These are phyloP conservation scores for Teunomyces atbi DNA, from an alignment of 805 yeast species.

Conservation along the genomic window DNA sequence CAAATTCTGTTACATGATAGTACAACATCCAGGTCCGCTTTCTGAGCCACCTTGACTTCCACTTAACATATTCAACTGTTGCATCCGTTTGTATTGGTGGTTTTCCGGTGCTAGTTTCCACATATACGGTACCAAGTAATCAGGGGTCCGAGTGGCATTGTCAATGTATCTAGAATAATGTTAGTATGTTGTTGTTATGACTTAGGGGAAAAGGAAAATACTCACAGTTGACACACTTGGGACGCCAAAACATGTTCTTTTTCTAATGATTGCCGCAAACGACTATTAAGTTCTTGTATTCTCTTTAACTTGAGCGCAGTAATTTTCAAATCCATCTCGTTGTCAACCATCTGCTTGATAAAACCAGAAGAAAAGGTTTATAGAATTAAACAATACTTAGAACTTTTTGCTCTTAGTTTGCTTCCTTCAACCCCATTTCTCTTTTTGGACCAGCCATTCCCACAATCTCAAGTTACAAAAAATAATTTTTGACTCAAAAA, in stretches of 20 bases:
- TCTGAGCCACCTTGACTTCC: not conserved
- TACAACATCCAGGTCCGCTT: not conserved
- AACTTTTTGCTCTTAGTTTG: not conserved
- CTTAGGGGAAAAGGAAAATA: not conserved
- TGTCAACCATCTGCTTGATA: constrained; percentile 3
- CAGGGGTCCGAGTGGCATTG: constrained; percentile 43
- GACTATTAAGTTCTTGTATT: constrained; percentile 32
- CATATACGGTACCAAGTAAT: constrained; percentile 44
- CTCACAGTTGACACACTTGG: constrained; percentile 10
- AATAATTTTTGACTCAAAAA: not conserved
- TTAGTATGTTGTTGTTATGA: constrained; percentile 4
- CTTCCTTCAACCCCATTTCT: not conserved
- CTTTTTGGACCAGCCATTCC: not conserved
- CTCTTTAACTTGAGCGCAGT: constrained; percentile 51
- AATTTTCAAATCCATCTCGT: constrained; percentile 37
- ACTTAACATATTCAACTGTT: constrained; percentile 12
- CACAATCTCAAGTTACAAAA: not conserved
- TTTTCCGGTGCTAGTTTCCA: constrained; percentile 39
- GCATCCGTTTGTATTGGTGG: constrained; percentile 32
- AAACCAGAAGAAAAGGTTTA: not conserved
- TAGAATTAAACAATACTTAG: not conserved
- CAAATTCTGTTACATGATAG: not conserved
- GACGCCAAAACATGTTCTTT: constrained; percentile 45
- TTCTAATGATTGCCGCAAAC: constrained; percentile 49
- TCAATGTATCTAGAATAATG: constrained; percentile 33